phyloP scores from a whole-genome alignment of 129 eudicot genomes.

The Cynara cardunculus region DNA sequence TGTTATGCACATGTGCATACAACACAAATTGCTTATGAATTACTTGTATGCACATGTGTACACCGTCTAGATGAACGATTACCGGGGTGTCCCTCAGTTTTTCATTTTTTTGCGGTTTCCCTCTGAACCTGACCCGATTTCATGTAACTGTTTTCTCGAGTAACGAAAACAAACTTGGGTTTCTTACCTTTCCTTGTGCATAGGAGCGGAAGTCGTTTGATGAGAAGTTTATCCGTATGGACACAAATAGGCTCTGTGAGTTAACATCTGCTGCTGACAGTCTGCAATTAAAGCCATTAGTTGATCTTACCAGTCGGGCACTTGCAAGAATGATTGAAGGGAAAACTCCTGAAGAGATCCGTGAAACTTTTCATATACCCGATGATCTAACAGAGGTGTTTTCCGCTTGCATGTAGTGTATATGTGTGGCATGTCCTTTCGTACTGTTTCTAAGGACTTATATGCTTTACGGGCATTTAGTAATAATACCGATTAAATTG shows the following conservation, averaged over 20 bases:
- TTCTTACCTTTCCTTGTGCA: conserved; percentile 3
- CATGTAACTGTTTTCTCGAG: neutral
- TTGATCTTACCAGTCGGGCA: conserved; percentile 90
- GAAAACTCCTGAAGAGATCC: conserved; percentile 84
- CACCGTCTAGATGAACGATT: too few species aligned
- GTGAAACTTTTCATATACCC: conserved; percentile 84
- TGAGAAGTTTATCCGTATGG: conserved; percentile 86
- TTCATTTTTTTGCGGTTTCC: too few species aligned
- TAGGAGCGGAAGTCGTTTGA: conserved; percentile 88
- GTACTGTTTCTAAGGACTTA: neutral
- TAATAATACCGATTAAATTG: conserved; percentile 15
- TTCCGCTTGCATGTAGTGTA: conserved; percentile 37
- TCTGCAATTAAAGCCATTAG: conserved; percentile 71
- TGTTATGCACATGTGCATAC: too few species aligned
- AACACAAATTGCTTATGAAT: too few species aligned
- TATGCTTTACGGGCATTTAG: conserved; percentile 6
- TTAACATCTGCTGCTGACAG: conserved; percentile 96
- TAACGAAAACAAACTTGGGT: neutral
- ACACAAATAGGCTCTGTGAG: conserved; percentile 82
- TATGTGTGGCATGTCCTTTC: conserved; percentile 19
- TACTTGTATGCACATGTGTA: too few species aligned
- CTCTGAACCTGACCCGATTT: neutral
- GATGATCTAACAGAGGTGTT: conserved; percentile 96
- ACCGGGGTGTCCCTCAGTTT: too few species aligned
- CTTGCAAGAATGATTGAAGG: conserved; percentile 97